Conservation (phyloP, 495 filamentous ascomycete genomes). For the Penicillium samsonianum region DNA sequence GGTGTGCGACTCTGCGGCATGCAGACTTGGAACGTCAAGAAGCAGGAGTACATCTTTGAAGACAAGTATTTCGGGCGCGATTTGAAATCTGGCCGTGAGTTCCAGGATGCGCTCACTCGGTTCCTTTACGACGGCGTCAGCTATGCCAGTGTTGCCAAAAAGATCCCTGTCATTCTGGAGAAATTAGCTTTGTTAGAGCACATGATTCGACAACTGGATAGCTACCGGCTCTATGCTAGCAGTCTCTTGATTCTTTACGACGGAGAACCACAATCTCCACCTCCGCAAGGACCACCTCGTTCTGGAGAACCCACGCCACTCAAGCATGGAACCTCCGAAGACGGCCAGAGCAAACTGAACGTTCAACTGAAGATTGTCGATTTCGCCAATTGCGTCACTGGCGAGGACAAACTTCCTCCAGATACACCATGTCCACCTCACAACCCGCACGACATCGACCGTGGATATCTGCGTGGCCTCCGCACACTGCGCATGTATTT, state of each 20-base stretch:
- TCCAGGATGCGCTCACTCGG: conserved; percentile 82
- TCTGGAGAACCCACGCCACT: conserved; percentile 19
- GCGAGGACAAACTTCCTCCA: conserved; percentile 67
- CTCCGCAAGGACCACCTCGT: conserved; percentile 14
- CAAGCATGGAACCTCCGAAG: conserved; percentile 36
- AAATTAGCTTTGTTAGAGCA: conserved; percentile 79
- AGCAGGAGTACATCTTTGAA: conserved; percentile 80
- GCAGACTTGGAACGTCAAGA: conserved; percentile 89
- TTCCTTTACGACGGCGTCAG: conserved; percentile 93
- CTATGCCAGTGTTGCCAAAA: conserved; percentile 70
- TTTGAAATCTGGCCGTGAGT: conserved; percentile 84
- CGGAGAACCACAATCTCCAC: conserved; percentile 53
- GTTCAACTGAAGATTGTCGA: conserved; percentile 96
- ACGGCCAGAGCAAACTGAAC: conserved; percentile 49
- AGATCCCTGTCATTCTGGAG: conserved; percentile 83
- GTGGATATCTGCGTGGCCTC: conserved; percentile 86
- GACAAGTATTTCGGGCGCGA: conserved; percentile 97
- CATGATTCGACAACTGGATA: conserved; percentile 74
- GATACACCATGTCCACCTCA: conserved; percentile 76
- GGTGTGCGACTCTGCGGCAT: conserved; percentile 94
- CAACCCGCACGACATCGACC: conserved; percentile 77
- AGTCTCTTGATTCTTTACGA: conserved; percentile 95
- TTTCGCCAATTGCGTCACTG: conserved; percentile 95
- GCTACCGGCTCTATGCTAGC: conserved; percentile 94
- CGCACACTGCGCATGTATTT: conserved; percentile 82